phyloP scores from a whole-genome alignment of 2,329 filamentous ascomycete genomes.

The Aspergillus pseudonomiae region DNA sequence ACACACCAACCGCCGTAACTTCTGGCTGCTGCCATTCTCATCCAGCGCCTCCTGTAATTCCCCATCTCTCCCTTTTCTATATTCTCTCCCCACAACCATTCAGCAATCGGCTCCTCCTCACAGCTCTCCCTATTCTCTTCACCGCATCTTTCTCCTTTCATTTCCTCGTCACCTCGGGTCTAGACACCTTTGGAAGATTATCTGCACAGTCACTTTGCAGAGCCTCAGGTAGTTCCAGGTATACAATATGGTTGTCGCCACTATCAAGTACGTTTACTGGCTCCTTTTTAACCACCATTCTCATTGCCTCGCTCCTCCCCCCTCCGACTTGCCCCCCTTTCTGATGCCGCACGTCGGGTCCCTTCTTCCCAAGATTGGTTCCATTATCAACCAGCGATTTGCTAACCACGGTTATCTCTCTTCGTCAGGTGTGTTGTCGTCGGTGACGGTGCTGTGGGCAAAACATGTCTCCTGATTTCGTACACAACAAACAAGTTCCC shows the following conservation, averaged over 20 bases:
- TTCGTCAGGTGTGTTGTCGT: slow-evolving; percentile 88
- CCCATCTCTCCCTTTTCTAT: slow-evolving; percentile 9
- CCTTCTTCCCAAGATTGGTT: slow-evolving; percentile 15
- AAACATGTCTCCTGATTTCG: slow-evolving; percentile 97
- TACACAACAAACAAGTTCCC: slow-evolving; percentile 99
- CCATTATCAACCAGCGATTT: slow-evolving; percentile 12
- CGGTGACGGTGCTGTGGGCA: slow-evolving; percentile 98
- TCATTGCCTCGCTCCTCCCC: slow-evolving; percentile 12
- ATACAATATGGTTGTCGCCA: slow-evolving; percentile 61
- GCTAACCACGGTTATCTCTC: slow-evolving; percentile 23
- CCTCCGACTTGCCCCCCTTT: slow-evolving; percentile 14
- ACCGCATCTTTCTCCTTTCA: slow-evolving; percentile 10
- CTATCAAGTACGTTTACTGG: slow-evolving; percentile 59
- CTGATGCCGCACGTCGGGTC: not conserved
- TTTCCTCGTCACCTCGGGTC: slow-evolving; percentile 19
- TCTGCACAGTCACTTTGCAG: slow-evolving; percentile 15
- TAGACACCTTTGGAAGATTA: slow-evolving; percentile 19
- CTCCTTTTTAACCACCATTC: slow-evolving; percentile 11
- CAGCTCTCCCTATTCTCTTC: slow-evolving; percentile 8
- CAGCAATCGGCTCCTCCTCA: slow-evolving; percentile 12
- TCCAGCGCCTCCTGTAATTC: slow-evolving; percentile 11
- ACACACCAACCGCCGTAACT: slow-evolving; percentile 15
- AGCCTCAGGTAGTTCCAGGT: slow-evolving; percentile 16
- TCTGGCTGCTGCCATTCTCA: slow-evolving; percentile 17
- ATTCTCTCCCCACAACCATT: slow-evolving; percentile 4